Percentiles rank a stretch among this genome's conserved stretches.
Conservation (phyloP, 306 rosid genomes). For the Cicer bijugum region DNA sequence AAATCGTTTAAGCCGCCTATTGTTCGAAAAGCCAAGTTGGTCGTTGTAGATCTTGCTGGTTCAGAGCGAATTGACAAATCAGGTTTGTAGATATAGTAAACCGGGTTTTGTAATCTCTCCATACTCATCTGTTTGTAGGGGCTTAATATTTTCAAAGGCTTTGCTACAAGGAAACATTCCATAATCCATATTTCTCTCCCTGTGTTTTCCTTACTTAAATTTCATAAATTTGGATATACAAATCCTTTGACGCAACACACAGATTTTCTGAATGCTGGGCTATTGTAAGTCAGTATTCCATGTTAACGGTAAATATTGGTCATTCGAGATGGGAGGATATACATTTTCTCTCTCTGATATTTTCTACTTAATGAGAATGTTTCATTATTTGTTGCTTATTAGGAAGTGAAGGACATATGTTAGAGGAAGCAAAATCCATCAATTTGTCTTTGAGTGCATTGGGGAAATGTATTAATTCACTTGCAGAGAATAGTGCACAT, state of each 20-base stretch:
- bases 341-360: constrained; percentile 30
- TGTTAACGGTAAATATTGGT: constrained; percentile 23
- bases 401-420: constrained; percentile 99
- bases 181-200: constrained; percentile 21
- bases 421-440: constrained; percentile 98
- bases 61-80: constrained; percentile 97
- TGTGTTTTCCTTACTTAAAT: neutral
- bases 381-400: constrained; percentile 47
- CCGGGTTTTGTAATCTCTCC: constrained; percentile 29
- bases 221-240: constrained; percentile 23
- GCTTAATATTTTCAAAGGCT: constrained; percentile 31
- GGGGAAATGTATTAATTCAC: constrained; percentile 94
- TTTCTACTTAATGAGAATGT: constrained; percentile 31
- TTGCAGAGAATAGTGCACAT: constrained; percentile 93
- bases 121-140: constrained; percentile 29
- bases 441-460: constrained; percentile 94
- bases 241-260: constrained; percentile 14
- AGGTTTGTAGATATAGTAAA: constrained; percentile 58
- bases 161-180: constrained; percentile 34
- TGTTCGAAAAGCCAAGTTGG: constrained; percentile 85
- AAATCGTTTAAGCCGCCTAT: constrained; percentile 79
- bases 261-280: constrained; percentile 25
- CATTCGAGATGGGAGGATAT: constrained; percentile 26
- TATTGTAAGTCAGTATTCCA: constrained; percentile 36
- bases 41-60: constrained; percentile 99